Evolutionary conservation across 2,329 filamentous ascomycete species (phyloP).

Genomic region (Talaromyces islandicus): DNA sequence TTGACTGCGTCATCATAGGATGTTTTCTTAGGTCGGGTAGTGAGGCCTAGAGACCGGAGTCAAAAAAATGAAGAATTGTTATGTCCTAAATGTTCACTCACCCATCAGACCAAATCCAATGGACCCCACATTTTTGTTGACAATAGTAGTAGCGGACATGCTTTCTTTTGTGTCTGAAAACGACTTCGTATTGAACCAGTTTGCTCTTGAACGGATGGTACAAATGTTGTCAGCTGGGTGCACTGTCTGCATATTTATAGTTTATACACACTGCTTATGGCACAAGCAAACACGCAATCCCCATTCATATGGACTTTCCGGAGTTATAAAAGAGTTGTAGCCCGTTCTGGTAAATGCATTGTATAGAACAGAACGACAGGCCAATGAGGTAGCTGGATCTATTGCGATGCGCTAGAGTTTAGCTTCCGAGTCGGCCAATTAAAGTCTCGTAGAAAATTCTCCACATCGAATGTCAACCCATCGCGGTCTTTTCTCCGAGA

Average conservation of each 20-base stretch:
- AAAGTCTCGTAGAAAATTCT: background rate
- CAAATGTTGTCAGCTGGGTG: background rate
- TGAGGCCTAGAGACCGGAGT: background rate
- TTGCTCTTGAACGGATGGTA: background rate
- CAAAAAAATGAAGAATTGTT: background rate
- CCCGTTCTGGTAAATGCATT: background rate
- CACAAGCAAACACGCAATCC: background rate
- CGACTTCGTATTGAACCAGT: background rate
- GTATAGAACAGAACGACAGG: background rate
- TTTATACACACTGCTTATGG: background rate
- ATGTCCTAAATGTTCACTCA: conserved; percentile 20
- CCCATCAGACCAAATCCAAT: conserved; percentile 54
- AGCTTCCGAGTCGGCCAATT: conserved; percentile 7
- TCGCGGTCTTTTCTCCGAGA: background rate
- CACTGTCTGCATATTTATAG: background rate
- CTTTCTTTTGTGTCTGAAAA: background rate
- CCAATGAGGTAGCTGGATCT: background rate
- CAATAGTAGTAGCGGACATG: background rate
- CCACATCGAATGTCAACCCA: background rate
- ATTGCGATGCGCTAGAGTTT: background rate
- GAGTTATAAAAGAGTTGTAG: background rate
- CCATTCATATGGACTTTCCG: background rate
- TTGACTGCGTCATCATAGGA: conserved; percentile 14
- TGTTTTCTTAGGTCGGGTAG: background rate
- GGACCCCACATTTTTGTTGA: conserved; percentile 33